These are phyloP conservation scores for Suhomyces bribrorum DNA, from an alignment of 1,139 yeast genomes.

Conservation along the genomic window DNA sequence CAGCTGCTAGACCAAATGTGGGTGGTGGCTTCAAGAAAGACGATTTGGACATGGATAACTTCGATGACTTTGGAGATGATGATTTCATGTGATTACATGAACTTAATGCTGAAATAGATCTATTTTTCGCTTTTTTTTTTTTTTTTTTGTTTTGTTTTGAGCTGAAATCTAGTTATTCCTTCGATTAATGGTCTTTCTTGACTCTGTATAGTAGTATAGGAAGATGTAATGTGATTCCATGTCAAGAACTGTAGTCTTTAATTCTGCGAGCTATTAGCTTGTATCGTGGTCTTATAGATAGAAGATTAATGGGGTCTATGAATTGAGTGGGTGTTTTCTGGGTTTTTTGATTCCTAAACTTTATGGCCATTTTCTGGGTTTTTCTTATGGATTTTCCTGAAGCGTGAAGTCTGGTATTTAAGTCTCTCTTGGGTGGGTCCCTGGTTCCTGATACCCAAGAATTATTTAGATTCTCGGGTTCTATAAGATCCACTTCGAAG, in stretches of 20 bases:
- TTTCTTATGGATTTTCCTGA: no score
- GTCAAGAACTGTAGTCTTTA: neutral
- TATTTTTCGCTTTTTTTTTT: constrained; percentile 1
- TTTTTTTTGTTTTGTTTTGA: neutral
- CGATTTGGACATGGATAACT: constrained; percentile 54
- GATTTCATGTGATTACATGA: constrained; percentile 97
- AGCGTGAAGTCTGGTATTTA: no score
- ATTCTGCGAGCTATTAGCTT: constrained; percentile 8
- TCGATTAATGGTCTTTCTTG: constrained; percentile 3
- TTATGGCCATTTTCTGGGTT: neutral
- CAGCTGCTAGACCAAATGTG: constrained; percentile 69
- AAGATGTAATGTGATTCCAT: neutral
- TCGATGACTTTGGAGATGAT: constrained; percentile 65
- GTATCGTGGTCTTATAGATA: constrained; percentile 7
- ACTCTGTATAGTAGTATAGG: constrained; percentile 8
- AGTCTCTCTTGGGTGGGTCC: no score
- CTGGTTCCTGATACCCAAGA: no score
- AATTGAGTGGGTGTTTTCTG: no score
- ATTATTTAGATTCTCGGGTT: no score
- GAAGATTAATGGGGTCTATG: constrained; percentile 23
- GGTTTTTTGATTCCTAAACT: neutral
- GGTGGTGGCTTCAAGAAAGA: constrained; percentile 80
- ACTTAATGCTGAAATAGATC: neutral
- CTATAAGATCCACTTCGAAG: no score
- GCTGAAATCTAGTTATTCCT: neutral